A percentile compares a stretch with the other conserved stretches of the same genome.
Evolutionary conservation across 2,329 filamentous ascomycete species (phyloP).

Genomic region (Monosporascus sp.): DNA sequence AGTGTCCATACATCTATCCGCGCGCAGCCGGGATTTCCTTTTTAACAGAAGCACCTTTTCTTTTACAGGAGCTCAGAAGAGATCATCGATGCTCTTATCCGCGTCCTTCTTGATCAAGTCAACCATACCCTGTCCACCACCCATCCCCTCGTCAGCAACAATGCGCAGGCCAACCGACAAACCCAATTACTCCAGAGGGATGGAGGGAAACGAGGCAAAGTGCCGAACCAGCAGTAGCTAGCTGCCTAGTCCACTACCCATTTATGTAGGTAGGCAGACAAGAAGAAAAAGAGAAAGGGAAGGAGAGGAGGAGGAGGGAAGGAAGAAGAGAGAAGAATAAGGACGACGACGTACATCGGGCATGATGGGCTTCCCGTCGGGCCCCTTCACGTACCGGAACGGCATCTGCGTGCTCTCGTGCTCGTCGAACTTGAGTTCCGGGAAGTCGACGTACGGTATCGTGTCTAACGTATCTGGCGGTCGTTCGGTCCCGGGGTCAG

Average conservation of each 20-base stretch:
- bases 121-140: slow-evolving; percentile 74
- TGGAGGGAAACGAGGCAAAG: neutral
- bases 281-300: neutral
- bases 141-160: slow-evolving; percentile 15
- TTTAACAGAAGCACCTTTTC: neutral
- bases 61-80: slow-evolving; percentile 50
- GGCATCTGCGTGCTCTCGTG: slow-evolving; percentile 97
- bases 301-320: neutral
- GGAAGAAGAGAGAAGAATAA: neutral
- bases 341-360: slow-evolving; percentile 60
- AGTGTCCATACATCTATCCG: no score
- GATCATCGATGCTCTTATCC: slow-evolving; percentile 83
- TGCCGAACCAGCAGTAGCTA: no score
- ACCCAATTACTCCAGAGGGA: neutral
- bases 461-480: slow-evolving; percentile 65
- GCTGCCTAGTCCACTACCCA: no score
- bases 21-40: neutral
- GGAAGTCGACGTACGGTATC: slow-evolving; percentile 79
- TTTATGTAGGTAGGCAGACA: neutral
- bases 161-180: neutral
- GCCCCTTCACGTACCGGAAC: slow-evolving; percentile 83
- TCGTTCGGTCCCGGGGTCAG: neutral
- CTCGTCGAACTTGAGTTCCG: slow-evolving; percentile 83
- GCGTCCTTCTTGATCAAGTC: slow-evolving; percentile 91
- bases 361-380: slow-evolving; percentile 79